These are phyloP conservation scores for Galium porrigens DNA, from an alignment of 305 asterid species.

Conservation along the genomic window DNA sequence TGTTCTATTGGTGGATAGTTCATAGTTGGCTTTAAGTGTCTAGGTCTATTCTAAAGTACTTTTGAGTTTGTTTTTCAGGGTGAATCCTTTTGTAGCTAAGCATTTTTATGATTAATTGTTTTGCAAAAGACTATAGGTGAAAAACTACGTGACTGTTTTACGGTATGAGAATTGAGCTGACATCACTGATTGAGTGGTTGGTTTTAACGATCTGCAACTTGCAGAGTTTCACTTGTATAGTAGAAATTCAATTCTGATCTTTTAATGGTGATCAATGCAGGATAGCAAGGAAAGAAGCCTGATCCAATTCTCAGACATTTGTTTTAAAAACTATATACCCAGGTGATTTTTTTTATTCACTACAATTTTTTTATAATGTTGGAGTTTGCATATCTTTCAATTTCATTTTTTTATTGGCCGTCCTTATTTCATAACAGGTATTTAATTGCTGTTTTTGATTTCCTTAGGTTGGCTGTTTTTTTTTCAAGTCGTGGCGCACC, in stretches of 20 bases:
- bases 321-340: neutral
- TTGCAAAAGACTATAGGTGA: neutral
- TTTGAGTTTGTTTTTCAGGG: neutral
- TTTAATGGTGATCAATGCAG: slow-evolving; percentile 29
- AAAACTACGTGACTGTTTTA: too few relatives aligned
- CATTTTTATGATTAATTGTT: neutral
- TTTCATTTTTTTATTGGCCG: too few relatives aligned
- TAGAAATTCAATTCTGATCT: slow-evolving; percentile 5
- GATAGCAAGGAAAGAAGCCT: slow-evolving; percentile 84
- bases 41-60: neutral
- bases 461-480: too few relatives aligned
- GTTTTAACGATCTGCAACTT: neutral
- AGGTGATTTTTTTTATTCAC: neutral
- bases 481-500: too few relatives aligned
- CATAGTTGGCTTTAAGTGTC: neutral
- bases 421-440: neutral
- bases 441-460: neutral
- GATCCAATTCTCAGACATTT: slow-evolving; percentile 14
- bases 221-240: neutral
- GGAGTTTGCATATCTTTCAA: neutral
- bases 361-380: neutral
- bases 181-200: neutral
- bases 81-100: neutral
- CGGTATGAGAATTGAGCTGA: too few relatives aligned
- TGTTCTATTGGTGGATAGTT: neutral